Conservation (phyloP, 345 rosid species). For the Eucalyptus pumila region DNA sequence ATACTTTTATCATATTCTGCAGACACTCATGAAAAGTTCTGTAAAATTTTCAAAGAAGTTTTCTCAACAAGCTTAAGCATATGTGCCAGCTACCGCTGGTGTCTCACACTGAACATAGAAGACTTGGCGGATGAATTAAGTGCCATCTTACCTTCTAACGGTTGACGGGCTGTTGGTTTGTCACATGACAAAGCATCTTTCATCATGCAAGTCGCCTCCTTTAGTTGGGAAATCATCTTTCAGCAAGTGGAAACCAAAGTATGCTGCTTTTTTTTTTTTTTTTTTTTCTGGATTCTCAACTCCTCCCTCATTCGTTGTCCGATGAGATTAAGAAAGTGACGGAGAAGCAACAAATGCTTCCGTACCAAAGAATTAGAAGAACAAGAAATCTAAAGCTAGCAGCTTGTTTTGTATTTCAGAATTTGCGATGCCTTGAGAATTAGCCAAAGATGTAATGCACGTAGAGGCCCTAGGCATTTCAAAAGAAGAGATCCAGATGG, state of each 20-base stretch:
- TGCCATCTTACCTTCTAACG: not conserved
- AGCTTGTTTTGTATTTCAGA: no score
- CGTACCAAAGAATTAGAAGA: not conserved
- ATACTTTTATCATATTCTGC: no score
- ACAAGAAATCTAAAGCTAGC: no score
- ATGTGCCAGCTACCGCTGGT: no score
- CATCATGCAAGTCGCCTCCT: not conserved
- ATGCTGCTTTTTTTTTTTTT: not conserved
- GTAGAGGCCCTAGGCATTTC: not conserved
- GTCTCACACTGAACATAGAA: no score
- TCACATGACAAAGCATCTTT: not conserved
- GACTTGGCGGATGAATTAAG: not conserved
- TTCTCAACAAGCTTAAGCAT: no score
- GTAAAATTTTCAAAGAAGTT: no score
- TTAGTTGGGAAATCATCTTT: not conserved
- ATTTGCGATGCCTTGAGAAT: no score
- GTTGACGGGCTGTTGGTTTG: not conserved
- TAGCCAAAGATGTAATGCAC: not conserved
- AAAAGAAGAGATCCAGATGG: not conserved
- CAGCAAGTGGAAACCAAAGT: not conserved
- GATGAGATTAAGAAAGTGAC: not conserved
- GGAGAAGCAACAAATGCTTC: not conserved
- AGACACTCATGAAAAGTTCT: rapidly evolving
- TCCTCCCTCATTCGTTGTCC: not conserved
- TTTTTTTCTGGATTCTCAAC: not conserved